These are phyloP conservation scores for Pyropia haitanensis DNA, from an alignment of 23 red algal species.

Conservation along the genomic window DNA sequence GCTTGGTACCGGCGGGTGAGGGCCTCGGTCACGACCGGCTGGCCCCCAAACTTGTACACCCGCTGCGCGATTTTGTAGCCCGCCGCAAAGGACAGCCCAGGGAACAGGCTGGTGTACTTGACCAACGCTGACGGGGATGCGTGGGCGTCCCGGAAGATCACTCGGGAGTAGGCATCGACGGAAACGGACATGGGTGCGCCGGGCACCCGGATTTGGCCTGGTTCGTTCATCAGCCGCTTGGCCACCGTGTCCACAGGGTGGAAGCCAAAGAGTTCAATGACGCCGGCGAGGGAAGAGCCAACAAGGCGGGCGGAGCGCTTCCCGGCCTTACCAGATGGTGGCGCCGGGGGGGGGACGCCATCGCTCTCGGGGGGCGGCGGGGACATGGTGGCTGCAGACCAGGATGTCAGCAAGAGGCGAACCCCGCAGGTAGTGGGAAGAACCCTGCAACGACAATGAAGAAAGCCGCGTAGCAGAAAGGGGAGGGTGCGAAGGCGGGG, in stretches of 20 bases:
- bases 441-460: too few species aligned
- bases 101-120: constrained; percentile 43
- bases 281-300: constrained; percentile 41
- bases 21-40: constrained; percentile 39
- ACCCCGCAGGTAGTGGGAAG: too few species aligned
- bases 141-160: constrained; percentile 47
- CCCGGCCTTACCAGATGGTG: too few species aligned
- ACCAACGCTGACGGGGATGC: background rate
- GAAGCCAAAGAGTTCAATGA: constrained; percentile 65
- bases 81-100: constrained; percentile 57
- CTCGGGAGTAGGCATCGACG: constrained; percentile 40
- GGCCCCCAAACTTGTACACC: constrained; percentile 73
- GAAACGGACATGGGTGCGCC: constrained; percentile 24
- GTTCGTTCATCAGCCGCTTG: constrained; percentile 50
- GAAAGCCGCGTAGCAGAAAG: too few species aligned
- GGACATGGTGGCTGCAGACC: too few species aligned
- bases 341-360: too few species aligned
- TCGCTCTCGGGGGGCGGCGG: too few species aligned
- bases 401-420: too few species aligned
- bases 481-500: too few species aligned
- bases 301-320: constrained; percentile 14
- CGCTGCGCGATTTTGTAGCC: constrained; percentile 66
- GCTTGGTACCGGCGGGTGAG: constrained; percentile 4
- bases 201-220: constrained; percentile 16
- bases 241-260: constrained; percentile 71